Base-by-base conservation (phyloP, 2,329 filamentous ascomycete species). In the Exophiala mesophila region DNA sequence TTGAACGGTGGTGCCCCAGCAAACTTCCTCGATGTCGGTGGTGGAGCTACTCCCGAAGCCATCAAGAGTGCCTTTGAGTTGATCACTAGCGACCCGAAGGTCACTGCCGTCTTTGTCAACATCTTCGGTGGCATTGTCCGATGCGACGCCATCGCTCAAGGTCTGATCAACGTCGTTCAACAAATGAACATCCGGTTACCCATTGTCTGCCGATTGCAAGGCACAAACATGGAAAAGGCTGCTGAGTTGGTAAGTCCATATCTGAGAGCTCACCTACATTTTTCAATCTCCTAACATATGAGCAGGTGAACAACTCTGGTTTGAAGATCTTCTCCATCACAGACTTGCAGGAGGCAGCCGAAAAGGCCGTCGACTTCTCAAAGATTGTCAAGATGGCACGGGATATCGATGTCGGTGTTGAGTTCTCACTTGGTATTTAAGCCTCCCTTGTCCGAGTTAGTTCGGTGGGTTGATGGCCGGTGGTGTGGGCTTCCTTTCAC, bases 241-340 rank as follows among this genome's bases (percentile, higher is more conserved):
- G 88, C 92, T 70, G 81, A 92, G 65, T 67, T 84, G 63, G 74
- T 78, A 70, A 57, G 76, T 71, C 76, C 6, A 36, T 18, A 31
- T 15, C 12, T 13, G n/a, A 8, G 7, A 24, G 20, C 21, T 24
- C 32, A 38, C 29, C 29, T 26, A 29, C 23, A 12, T 36, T 40
- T 49, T 16, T 10, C 5, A 30, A 41, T 20, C 45, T 9, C 8
- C 24, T 36, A n/a, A 26, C 18, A 15, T 20, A n/a, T 18, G 4
- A 23, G 31, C 49, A 78, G 74, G 88, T 98, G 74, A 94, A 92
- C 76, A 88, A 98, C 67, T 94, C 89, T 41, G 89, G 92, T 59
- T 80, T 98, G 63, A 98, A 98, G 83, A 98, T 98, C 71, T 98
- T 98, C 79, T 94, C 87, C 61, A 97, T 98, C 52, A 90, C 97